Base-by-base conservation (phyloP, 768 basidiomycete genomes). In the Amanita muscaria region DNA sequence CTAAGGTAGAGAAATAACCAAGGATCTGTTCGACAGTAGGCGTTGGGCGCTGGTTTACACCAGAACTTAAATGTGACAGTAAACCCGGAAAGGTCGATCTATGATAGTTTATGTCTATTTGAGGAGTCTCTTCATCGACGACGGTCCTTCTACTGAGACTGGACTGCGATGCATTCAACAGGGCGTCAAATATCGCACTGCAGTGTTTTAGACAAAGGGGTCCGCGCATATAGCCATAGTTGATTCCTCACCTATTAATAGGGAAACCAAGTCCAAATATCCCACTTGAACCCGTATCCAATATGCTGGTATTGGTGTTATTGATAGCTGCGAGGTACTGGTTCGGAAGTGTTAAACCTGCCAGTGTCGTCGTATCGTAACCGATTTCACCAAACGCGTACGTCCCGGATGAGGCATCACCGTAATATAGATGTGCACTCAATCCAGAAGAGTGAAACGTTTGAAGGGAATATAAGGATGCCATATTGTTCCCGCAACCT, bases 231-330 rank as follows among this genome's bases (percentile, higher is more conserved):
- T 41, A 32, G 18, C 19, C 5, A 21, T 43, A 14, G 16, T 39
- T 25, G 12, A 4, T 49, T n/a, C n/a, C 64, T 11, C 19, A 82
- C 83, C 83, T 86, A 49, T 80, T 81, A 11, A 74, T 56, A 3
- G 85, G 83, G 50, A 88, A 88, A 0, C 87, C 85, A 8, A 87
- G 65, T 0, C 86, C 86, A 45, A 88, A 70, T 32, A 88, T 84
- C 2, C 84, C 86, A 12, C 74, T 69, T 14, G 75, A 67, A 1
- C 75, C 75, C 1, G 71, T 74, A 31, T 73, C 66, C 29, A 70
- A 52, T 6, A 86, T 67, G 16, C 68, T 77, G 2, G 82, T 80
- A 50, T 85, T 80, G 3, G 86, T 89, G 42, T 72, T 59, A 52
- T 79, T 76, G 42, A 87, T 77, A 6, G 81, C 76, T 7, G 75